Percentiles rank a stretch among this genome's conserved stretches.
Conservation (phyloP, 1,139 yeast species). For the Debaryomyces subglobosus region DNA sequence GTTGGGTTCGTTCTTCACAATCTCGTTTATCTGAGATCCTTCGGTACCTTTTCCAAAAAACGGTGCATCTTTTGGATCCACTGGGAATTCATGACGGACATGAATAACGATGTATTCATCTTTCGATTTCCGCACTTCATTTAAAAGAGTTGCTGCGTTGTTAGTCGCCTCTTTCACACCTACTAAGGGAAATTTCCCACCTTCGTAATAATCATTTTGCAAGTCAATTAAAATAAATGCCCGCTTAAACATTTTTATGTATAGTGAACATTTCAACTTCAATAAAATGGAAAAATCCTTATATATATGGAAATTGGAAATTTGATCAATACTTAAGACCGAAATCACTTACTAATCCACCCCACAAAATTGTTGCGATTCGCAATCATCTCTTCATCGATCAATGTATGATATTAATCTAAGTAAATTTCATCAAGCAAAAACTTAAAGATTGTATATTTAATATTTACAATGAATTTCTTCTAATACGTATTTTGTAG, state of each 20-base stretch:
- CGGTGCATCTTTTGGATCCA: conserved; percentile 11
- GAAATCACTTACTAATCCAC: too few relatives aligned
- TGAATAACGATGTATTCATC: conserved; percentile 8
- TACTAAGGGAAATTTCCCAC: conserved; percentile 10
- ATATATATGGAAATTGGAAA: too few relatives aligned
- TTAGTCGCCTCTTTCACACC: conserved; percentile 8
- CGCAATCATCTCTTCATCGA: too few relatives aligned
- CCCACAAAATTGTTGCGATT: too few relatives aligned
- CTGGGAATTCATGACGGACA: conserved; percentile 12
- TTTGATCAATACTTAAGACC: too few relatives aligned
- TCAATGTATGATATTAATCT: too few relatives aligned
- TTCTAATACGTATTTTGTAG: too few relatives aligned
- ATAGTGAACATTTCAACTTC: too few relatives aligned
- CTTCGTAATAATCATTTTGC: conserved; percentile 11
- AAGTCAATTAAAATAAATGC: conserved; percentile 12
- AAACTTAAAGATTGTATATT: too few relatives aligned
- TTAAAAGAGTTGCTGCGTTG: conserved; percentile 2
- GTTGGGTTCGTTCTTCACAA: not conserved
- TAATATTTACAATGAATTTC: too few relatives aligned
- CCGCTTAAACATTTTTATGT: conserved; percentile 9
- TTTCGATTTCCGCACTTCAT: not conserved
- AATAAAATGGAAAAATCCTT: too few relatives aligned
- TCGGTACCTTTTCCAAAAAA: conserved; percentile 11
- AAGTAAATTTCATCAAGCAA: too few relatives aligned
- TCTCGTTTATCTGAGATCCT: conserved; percentile 11